Evolutionary conservation across 2,329 filamentous ascomycete species (phyloP).

Genomic region (Colletotrichum spinosum): DNA sequence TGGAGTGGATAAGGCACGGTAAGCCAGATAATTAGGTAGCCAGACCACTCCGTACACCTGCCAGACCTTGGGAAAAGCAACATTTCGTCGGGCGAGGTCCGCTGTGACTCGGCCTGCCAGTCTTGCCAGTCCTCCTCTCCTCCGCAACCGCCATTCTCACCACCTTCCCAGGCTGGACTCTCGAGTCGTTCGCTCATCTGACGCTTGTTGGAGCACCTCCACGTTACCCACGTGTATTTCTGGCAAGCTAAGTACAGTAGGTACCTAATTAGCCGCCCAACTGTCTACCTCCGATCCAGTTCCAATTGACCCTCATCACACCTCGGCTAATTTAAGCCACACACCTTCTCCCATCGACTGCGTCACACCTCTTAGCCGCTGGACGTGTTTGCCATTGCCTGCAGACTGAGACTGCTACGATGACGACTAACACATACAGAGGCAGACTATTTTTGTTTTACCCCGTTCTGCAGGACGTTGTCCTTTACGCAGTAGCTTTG

Average conservation of each 20-base stretch:
- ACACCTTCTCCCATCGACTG: conserved; percentile 12
- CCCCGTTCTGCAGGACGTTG: conserved; percentile 39
- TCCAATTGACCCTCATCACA: conserved; percentile 33
- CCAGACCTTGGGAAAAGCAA: conserved; percentile 11
- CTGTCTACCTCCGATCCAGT: conserved; percentile 20
- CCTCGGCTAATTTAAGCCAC: conserved; percentile 44
- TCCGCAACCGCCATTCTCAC: neutral
- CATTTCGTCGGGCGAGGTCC: conserved; percentile 31
- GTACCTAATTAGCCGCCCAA: conserved; percentile 35
- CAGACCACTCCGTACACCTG: neutral
- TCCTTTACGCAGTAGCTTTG: conserved; percentile 12
- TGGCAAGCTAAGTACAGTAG: conserved; percentile 2
- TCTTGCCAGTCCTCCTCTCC: neutral
- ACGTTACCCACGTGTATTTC: conserved; percentile 25
- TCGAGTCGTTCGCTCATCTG: conserved; percentile 19
- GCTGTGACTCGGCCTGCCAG: neutral
- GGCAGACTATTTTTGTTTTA: conserved; percentile 50
- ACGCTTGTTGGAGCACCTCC: conserved; percentile 9
- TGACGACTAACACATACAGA: conserved; percentile 37
- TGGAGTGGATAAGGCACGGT: neutral
- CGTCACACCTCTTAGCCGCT: conserved; percentile 24
- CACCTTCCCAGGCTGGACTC: conserved; percentile 26
- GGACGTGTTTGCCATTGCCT: conserved; percentile 38
- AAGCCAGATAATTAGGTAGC: too few relatives aligned
- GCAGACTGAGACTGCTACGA: conserved; percentile 33